phyloP scores from a whole-genome alignment of 371 early-diverging fungal species.

The Syncephalastrum monosporum region DNA sequence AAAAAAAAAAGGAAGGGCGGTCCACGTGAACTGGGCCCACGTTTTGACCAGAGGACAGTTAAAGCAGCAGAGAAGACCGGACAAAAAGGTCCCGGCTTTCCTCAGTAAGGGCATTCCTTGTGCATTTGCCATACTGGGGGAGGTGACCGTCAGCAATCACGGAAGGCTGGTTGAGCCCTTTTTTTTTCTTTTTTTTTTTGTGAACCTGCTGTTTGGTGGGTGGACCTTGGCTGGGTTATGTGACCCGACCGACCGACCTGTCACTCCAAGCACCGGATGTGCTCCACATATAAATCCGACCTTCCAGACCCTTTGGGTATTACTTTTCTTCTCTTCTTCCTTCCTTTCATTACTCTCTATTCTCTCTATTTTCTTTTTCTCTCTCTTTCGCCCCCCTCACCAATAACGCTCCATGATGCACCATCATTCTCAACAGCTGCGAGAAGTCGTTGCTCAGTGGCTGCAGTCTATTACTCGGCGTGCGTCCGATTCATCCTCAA shows the following conservation, averaged over 20 bases:
- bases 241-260: no score
- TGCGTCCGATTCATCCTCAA: constrained; percentile 6
- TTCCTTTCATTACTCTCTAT: constrained; percentile 3
- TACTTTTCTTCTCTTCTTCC: background rate
- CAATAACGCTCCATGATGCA: background rate
- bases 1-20: background rate
- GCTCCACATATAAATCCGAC: background rate
- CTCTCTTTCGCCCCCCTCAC: background rate
- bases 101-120: no score
- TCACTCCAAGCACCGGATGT: no score
- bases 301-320: no score
- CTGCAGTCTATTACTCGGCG: constrained; percentile 7
- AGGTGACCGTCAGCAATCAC: background rate
- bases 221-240: no score
- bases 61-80: no score
- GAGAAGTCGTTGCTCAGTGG: constrained; percentile 1
- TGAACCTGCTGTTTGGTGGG: background rate
- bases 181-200: background rate
- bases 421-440: background rate
- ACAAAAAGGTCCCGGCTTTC: no score
- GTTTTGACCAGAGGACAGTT: no score
- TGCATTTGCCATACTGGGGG: constrained; percentile 3
- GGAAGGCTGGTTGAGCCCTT: background rate
- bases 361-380: background rate
- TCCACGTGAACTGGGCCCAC: no score